These are phyloP conservation scores for Coemansia biformis DNA, from an alignment of 192 early-diverging fungal species.

Conservation along the genomic window DNA sequence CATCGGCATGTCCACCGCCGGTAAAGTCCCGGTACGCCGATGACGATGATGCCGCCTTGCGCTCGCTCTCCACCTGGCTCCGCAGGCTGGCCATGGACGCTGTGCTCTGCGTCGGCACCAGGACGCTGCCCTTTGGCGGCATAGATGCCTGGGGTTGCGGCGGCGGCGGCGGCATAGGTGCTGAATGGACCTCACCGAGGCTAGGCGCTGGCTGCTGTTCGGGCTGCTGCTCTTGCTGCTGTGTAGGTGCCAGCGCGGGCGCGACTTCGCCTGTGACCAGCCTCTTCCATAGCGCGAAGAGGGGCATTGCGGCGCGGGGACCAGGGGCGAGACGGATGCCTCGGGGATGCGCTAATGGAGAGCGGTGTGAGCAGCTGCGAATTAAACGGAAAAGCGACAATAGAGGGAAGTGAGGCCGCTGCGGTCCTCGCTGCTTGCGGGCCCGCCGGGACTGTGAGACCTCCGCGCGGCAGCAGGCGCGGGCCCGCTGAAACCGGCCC, in stretches of 20 bases:
- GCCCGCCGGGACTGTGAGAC: too few species aligned
- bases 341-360: too few species aligned
- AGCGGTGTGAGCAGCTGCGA: too few species aligned
- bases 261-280: not conserved
- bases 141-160: constrained; percentile 5
- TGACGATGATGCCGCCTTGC: constrained; percentile 12
- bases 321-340: not conserved
- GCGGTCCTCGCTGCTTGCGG: too few species aligned
- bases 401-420: too few species aligned
- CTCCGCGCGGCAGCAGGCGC: too few species aligned
- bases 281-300: constrained; percentile 3
- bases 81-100: constrained; percentile 25
- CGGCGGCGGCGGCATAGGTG: constrained; percentile 12
- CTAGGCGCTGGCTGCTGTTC: constrained; percentile 1
- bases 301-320: not conserved
- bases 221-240: constrained; percentile 2
- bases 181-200: too few species aligned
- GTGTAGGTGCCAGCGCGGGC: not conserved
- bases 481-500: too few species aligned
- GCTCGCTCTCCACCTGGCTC: constrained; percentile 21
- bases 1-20: constrained; percentile 32
- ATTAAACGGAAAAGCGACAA: too few species aligned
- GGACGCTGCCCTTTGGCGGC: not conserved
- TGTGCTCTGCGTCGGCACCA: constrained; percentile 1
- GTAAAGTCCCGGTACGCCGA: constrained; percentile 46